phyloP scores from a whole-genome alignment of 345 rosid species.

The Citrus sp. region DNA sequence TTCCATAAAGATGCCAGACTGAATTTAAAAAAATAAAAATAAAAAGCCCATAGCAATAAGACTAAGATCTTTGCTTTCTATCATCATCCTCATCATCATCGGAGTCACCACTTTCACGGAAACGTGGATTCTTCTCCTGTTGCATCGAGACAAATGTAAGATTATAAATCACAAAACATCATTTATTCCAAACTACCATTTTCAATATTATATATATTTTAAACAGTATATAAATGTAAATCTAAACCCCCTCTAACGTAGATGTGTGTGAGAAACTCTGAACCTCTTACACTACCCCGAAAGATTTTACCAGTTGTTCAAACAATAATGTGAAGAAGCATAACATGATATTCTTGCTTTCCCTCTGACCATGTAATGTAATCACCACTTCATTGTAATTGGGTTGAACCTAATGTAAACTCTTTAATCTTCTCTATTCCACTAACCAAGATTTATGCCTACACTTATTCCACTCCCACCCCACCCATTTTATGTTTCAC shows the following conservation, averaged over 20 bases:
- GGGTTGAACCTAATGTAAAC: neutral
- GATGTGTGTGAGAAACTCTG: neutral
- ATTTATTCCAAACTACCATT: neutral
- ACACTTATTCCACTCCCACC: neutral
- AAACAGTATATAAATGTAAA: neutral
- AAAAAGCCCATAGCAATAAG: neutral
- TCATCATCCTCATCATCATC: constrained; percentile 94
- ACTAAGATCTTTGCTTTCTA: constrained; percentile 43
- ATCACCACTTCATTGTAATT: neutral
- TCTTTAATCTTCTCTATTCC: neutral
- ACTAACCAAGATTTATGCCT: neutral
- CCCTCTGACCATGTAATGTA: neutral
- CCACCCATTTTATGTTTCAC: neutral
- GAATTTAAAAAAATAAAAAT: neutral
- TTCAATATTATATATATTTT: neutral
- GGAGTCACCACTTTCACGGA: constrained; percentile 93
- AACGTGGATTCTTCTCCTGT: constrained; percentile 98
- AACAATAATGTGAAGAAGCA: neutral
- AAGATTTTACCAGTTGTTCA: neutral
- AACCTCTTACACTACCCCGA: neutral
- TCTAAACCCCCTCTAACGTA: neutral
- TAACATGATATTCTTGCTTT: neutral
- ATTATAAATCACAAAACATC: neutral
- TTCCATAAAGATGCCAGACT: neutral
- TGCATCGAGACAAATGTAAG: constrained; percentile 3